Evolutionary conservation across 2,329 filamentous ascomycete species (phyloP), one percentile per base, ranked within the genome.

Genomic region (Niveomyces coronatus): DNA sequence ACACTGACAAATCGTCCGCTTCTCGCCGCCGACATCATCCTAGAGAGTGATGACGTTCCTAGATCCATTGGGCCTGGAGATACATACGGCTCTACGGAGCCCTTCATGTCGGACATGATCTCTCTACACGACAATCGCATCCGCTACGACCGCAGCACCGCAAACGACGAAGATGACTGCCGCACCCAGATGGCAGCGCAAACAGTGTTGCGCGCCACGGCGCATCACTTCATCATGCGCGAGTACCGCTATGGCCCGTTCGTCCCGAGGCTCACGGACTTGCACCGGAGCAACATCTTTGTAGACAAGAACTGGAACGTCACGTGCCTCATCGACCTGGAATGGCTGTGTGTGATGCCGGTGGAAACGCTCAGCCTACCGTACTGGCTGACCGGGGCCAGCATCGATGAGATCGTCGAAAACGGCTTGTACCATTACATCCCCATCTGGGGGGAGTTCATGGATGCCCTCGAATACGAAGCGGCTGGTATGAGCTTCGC

Each of bases 241-340:
- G 39, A 35, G 6, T 24, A 17, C 24, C 41, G 43, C 18, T 29
- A 55, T 27, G 52, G 53, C 8, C 53, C 53, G 4, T 56, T 51
- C 41, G 15, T 39, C 36, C 45, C 56, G n/a, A 43, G 23, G 23
- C 6, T 22, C 5, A 23, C 18, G 3, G 18, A 32, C 13, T 19
- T 32, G 16, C 49, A 57, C 45, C 41, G 34, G 23, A 51, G 49
- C 28, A 58, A 60, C 35, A 51, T 60, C 28, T 47, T 58, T 28
- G 50, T 58, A 17, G 54, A 60, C 36, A 39, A 52, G 31, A 32
- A 56, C 26, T 55, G 53, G 53, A 56, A 59, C 36, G 46, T 59
- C 31, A 55, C 48, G 10, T 46, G 46, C 37, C 30, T 58, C 3
- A 50, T 58, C n/a, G 54, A 60, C 40, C 47, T 53, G 24, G 56